Percentiles rank a stretch among this genome's conserved stretches.
Conservation (phyloP, 164 flowering plant species). For the Taxillus chinensis region DNA sequence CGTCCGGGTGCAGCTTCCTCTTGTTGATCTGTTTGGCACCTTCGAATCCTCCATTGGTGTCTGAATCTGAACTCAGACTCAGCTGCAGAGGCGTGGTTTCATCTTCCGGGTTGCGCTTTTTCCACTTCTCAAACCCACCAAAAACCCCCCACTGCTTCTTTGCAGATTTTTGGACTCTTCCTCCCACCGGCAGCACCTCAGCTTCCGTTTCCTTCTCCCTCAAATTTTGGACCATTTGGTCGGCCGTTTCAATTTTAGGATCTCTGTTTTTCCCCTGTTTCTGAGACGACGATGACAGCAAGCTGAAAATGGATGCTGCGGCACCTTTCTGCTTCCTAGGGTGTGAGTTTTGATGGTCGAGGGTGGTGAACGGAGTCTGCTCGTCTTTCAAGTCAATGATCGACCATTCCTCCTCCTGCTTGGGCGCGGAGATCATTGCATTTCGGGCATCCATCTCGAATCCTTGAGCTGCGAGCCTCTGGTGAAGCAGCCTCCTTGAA, state of each 20-base stretch:
- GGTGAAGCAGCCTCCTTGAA: slow-evolving; percentile 77
- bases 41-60: slow-evolving; percentile 39
- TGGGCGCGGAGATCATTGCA: slow-evolving; percentile 30
- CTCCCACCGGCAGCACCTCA: slow-evolving; percentile 18
- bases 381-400: slow-evolving; percentile 69
- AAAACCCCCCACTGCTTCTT: slow-evolving; percentile 58
- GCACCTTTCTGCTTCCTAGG: slow-evolving; percentile 59
- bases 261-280: slow-evolving; percentile 19
- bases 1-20: slow-evolving; percentile 57
- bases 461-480: slow-evolving; percentile 84
- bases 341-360: slow-evolving; percentile 15
- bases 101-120: slow-evolving; percentile 39
- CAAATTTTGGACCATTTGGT: neutral
- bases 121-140: slow-evolving; percentile 73
- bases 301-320: slow-evolving; percentile 38
- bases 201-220: slow-evolving; percentile 23
- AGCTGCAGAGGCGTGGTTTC: slow-evolving; percentile 13
- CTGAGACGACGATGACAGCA: slow-evolving; percentile 26
- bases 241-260: too few relatives aligned
- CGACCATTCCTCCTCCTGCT: slow-evolving; percentile 72
- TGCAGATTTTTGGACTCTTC: slow-evolving; percentile 26
- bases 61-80: slow-evolving; percentile 44
- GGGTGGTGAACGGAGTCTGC: slow-evolving; percentile 19
- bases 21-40: slow-evolving; percentile 47
- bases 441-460: slow-evolving; percentile 62